phyloP scores from a whole-genome alignment of 1,139 yeast species.

The Saccharomyces hybrid region DNA sequence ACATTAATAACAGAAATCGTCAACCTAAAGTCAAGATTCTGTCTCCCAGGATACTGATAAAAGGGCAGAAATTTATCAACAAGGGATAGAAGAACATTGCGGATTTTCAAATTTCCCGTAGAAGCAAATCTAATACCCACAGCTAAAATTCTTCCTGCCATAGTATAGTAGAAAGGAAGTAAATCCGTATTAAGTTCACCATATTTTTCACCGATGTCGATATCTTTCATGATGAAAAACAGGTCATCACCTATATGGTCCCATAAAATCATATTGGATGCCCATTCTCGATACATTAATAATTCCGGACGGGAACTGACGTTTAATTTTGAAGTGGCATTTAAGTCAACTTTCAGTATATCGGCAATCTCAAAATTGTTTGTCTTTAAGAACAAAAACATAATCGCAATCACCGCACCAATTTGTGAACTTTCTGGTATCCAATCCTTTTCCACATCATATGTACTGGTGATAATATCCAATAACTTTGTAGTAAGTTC shows the following conservation, averaged over 20 bases:
- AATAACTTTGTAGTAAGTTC: conserved; percentile 22
- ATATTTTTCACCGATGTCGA: conserved; percentile 21
- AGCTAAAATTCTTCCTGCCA: conserved; percentile 72
- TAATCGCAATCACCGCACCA: conserved; percentile 75
- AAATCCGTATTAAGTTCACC: conserved; percentile 51
- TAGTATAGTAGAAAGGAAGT: conserved; percentile 54
- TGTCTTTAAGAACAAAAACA: conserved; percentile 66
- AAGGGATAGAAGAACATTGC: conserved; percentile 50
- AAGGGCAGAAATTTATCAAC: conserved; percentile 58
- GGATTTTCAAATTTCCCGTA: conserved; percentile 47
- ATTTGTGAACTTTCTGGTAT: conserved; percentile 69
- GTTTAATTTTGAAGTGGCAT: not conserved
- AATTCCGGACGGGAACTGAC: conserved; percentile 57
- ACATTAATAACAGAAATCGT: conserved; percentile 51
- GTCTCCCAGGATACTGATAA: conserved; percentile 39
- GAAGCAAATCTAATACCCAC: conserved; percentile 77
- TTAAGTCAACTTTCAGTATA: conserved; percentile 11
- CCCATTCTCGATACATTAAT: conserved; percentile 59
- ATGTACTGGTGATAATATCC: conserved; percentile 51
- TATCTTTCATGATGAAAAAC: conserved; percentile 48
- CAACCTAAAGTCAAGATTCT: conserved; percentile 53
- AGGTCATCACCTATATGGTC: conserved; percentile 44
- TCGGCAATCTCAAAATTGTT: conserved; percentile 52
- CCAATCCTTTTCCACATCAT: conserved; percentile 61
- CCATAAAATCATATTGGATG: conserved; percentile 76